A percentile compares a stretch with the other conserved stretches of the same genome.
Evolutionary conservation across 345 rosid genomes (phyloP).

Genomic region (Sapria himalayana): DNA sequence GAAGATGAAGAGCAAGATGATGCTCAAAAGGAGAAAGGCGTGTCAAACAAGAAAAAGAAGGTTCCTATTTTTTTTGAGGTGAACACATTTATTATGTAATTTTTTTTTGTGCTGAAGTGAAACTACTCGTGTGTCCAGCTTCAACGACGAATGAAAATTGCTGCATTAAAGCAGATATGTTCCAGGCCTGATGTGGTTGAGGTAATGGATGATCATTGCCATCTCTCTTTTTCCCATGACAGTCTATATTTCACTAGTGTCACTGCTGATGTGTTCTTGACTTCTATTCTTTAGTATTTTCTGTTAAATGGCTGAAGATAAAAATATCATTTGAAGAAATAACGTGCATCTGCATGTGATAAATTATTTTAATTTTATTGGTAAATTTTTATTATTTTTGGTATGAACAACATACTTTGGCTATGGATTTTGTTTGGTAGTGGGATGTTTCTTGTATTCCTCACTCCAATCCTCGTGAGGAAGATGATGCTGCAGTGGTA

Average conservation of each 20-base stretch:
- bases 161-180: conserved; percentile 76
- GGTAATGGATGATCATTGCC: conserved; percentile 20
- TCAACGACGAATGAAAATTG: conserved; percentile 82
- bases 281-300: not conserved
- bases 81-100: not conserved
- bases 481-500: no score
- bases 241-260: not conserved
- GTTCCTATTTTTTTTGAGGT: conserved; percentile 9
- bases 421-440: no score
- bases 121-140: conserved; percentile 28
- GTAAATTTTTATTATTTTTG: no score
- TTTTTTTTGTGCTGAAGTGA: conserved; percentile 1
- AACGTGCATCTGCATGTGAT: no score
- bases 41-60: conserved; percentile 82
- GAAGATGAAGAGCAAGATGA: conserved; percentile 64
- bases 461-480: no score
- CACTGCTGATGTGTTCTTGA: not conserved
- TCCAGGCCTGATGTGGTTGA: conserved; percentile 98
- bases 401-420: no score
- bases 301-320: no score
- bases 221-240: not conserved
- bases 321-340: no score
- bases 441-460: no score
- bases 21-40: conserved; percentile 52
- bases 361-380: no score